Evolutionary conservation across 2,329 filamentous ascomycete species (phyloP), one percentile per base, ranked within the genome.

Genomic region (Neoascochyta sp.): DNA sequence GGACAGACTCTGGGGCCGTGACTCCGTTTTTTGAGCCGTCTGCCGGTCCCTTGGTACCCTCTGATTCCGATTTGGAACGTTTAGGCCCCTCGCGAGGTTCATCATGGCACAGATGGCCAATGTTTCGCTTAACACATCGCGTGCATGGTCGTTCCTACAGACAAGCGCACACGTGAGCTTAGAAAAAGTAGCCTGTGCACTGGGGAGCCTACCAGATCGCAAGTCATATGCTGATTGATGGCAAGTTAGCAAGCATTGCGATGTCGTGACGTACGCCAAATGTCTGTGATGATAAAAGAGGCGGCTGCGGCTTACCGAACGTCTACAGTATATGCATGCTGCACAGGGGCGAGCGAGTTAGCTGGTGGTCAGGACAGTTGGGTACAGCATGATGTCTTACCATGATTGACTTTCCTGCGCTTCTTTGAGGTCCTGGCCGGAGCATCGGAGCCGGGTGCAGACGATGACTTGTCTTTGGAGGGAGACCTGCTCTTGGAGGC

Each of bases 71-170:
- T 68, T 90, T 95, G 51, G 76, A 68, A 66, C 89, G 90, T 67
- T 92, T 94, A 38, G 82, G 78, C 48, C 47, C 47, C 57, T 98
- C 90, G 64, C 90, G 82, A 49, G 89, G 90, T 67, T 96, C 92
- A 67, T 98, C 92, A 70, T 95, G 92, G 67, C 92, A 98, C 47
- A 98, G 76, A 67, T 98, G 92, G 54, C 90, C 92, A 64, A 98
- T 98, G 69, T 95, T 95, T 59, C 92, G 83, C 70, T 96, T 98
- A 68, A 96, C 86, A 73, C 92, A 98, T 68, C 92, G 80, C 55
- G 87, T 90, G 76, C 92, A 98, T 57, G 92, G 92, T 62, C 92
- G 83, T 71, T 94, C 87, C 87, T 93, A 65, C 54, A 46, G 53
- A 56, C 60, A 43, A n/a, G n/a, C n/a, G 39, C 53, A 26, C 24